phyloP scores from a whole-genome alignment of 768 basidiomycete genomes.

The Gloeopeniophorella convolvens region DNA sequence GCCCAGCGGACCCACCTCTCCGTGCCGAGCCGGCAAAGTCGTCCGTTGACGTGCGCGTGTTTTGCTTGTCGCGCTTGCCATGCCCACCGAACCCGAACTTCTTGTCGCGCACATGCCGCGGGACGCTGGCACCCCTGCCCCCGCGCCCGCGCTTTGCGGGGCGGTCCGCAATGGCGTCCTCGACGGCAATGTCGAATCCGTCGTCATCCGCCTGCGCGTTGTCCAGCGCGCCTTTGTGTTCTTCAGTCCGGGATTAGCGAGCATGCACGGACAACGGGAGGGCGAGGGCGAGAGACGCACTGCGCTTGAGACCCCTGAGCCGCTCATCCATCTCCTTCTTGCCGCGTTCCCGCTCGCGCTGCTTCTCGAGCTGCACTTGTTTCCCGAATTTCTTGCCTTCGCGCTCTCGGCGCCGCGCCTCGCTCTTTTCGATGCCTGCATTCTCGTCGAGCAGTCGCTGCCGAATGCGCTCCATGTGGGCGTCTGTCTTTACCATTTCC shows the following conservation, averaged over 20 bases:
- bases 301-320: constrained; percentile 83
- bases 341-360: constrained; percentile 78
- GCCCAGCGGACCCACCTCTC: constrained; percentile 25
- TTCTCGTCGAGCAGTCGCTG: constrained; percentile 83
- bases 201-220: constrained; percentile 50
- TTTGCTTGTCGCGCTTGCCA: constrained; percentile 68
- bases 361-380: constrained; percentile 94
- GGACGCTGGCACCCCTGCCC: constrained; percentile 30
- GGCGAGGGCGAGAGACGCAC: constrained; percentile 43
- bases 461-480: constrained; percentile 97
- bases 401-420: constrained; percentile 85
- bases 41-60: constrained; percentile 76
- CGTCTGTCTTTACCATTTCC: constrained; percentile 96
- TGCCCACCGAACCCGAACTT: constrained; percentile 81
- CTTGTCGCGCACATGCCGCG: constrained; percentile 59
- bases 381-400: constrained; percentile 98
- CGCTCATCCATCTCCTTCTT: constrained; percentile 92
- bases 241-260: constrained; percentile 33
- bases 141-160: constrained; percentile 51
- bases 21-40: constrained; percentile 43
- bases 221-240: constrained; percentile 79
- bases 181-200: constrained; percentile 84
- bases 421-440: constrained; percentile 83
- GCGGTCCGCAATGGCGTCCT: constrained; percentile 77
- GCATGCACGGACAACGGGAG: neutral